These are phyloP conservation scores for Fagus crenata DNA, from an alignment of 306 rosid species.

Conservation along the genomic window DNA sequence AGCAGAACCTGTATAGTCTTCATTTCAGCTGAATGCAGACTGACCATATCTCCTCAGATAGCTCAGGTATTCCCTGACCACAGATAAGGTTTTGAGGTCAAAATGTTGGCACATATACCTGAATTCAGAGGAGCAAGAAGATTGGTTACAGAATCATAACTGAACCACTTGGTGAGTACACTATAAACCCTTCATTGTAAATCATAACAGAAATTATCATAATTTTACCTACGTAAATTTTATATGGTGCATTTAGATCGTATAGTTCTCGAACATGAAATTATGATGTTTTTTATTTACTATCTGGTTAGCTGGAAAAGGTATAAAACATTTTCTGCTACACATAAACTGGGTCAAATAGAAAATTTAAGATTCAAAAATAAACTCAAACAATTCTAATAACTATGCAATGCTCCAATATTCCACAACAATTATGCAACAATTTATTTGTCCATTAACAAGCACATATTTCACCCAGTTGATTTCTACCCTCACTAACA, in stretches of 20 bases:
- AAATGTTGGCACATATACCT: background rate
- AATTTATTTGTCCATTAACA: background rate
- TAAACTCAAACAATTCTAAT: background rate
- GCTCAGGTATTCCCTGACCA: constrained; percentile 3
- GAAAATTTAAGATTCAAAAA: background rate
- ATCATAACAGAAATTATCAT: background rate
- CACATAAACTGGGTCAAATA: background rate
- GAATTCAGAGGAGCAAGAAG: constrained; percentile 12
- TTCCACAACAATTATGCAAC: background rate
- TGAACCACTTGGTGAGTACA: background rate
- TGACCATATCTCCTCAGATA: constrained; percentile 37
- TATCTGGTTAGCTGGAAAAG: background rate
- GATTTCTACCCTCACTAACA: background rate
- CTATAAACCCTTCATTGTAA: background rate
- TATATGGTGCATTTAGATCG: background rate
- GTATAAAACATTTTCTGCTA: background rate
- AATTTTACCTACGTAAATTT: background rate
- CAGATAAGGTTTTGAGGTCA: constrained; percentile 14
- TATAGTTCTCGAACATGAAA: background rate
- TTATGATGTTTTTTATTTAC: background rate
- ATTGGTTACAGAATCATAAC: constrained; percentile 14
- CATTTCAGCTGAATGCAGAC: constrained; percentile 55
- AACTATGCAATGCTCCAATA: background rate
- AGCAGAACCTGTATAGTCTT: constrained; percentile 40
- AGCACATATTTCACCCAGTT: background rate